Base-by-base conservation (phyloP, 1,139 yeast species). In the Debaryomyces singareniensis region DNA sequence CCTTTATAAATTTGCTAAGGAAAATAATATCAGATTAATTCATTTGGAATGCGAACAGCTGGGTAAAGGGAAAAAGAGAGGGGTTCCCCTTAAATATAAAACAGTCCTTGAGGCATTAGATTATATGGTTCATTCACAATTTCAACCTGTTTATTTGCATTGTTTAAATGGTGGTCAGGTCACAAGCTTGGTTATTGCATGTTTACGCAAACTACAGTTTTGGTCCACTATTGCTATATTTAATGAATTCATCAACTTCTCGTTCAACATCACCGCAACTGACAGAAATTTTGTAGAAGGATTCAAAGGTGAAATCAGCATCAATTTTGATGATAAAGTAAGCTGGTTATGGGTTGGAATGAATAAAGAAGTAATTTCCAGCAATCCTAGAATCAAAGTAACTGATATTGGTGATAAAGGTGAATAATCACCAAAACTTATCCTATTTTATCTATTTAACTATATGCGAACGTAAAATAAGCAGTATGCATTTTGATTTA, bases 161-260 rank as follows among this genome's bases (percentile, higher is more conserved):
- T 89, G 97, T 53, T 60, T 80, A 16, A 89, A 85, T 49, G 97
- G 97, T 0, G 87, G 94, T 5, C 91, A 86, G 42, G 83, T 85
- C 2, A 83, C 95, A 0, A 76, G 93, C 20, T 62, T 91, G 29
- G 75, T 86, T 3, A 71, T 89, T 22, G 96, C 96, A 5, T 86
- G 96, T 50, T 61, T 87, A 26, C 61, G 98, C 20, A 84, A 84
- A 45, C 60, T 84, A 21, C 84, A 86, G 25, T 78, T 82, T 45
- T 91, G 98, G 98, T 80, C 94, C 6, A 74, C 85, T 12, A 86
- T 87, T 5, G 79, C 96, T 0, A 86, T 91, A 11, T 77, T 83
- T 43, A 86, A 81, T 41, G 98, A 91, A 53, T 89, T 84, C 46
- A 68, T 83, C 28, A 75, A 78, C 37, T 87, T 75, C 51, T 74